phyloP scores from a whole-genome alignment of 306 rosid genomes.

The Prunus salicina region DNA sequence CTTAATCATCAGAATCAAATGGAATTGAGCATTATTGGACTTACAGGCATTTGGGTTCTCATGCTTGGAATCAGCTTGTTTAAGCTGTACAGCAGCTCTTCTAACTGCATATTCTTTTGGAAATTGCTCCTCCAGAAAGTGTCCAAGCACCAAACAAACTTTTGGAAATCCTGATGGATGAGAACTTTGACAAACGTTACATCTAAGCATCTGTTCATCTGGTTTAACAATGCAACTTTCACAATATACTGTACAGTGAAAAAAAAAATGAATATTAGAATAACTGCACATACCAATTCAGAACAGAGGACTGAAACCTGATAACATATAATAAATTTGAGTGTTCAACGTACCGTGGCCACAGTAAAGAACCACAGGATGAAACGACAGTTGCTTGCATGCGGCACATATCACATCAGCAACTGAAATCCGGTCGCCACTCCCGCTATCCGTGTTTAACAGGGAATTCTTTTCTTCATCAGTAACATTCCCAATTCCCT shows the following conservation, averaged over 20 bases:
- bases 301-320: conserved; percentile 1
- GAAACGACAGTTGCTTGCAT: conserved; percentile 70
- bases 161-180: conserved; percentile 72
- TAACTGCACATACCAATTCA: conserved; percentile 12
- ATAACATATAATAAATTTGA: conserved; percentile 12
- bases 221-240: conserved; percentile 49
- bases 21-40: conserved; percentile 24
- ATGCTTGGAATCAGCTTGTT: conserved; percentile 30
- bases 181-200: conserved; percentile 63
- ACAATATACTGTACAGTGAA: conserved; percentile 54
- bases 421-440: conserved; percentile 38
- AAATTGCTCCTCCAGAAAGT: conserved; percentile 58
- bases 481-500: conserved; percentile 21
- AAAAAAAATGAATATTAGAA: conserved; percentile 3
- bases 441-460: conserved; percentile 24
- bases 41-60: conserved; percentile 41
- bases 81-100: conserved; percentile 41
- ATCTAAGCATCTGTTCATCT: conserved; percentile 52
- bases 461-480: conserved; percentile 24
- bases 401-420: conserved; percentile 58
- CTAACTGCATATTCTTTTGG: conserved; percentile 59
- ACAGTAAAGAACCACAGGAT: conserved; percentile 78
- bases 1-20: conserved; percentile 6
- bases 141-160: conserved; percentile 65
- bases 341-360: conserved; percentile 65